Conservation (phyloP, 2,329 filamentous ascomycete genomes). For the Aspergillus tubingensis region DNA sequence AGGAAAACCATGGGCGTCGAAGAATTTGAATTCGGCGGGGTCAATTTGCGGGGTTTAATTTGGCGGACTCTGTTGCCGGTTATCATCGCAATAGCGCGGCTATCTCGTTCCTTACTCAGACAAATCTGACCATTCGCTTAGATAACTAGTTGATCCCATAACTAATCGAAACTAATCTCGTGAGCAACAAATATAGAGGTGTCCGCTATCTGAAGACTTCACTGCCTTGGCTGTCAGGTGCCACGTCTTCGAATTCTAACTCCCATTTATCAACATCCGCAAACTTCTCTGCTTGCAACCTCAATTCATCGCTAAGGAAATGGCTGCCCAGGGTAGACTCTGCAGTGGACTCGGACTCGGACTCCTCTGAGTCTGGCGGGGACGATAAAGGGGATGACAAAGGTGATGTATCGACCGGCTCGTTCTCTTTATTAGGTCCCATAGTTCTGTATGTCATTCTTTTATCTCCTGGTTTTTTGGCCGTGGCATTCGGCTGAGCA, state of each 20-base stretch:
- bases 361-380: slow-evolving; percentile 32
- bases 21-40: neutral
- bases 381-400: slow-evolving; percentile 38
- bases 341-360: slow-evolving; percentile 26
- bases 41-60: neutral
- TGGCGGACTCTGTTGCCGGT: neutral
- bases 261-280: slow-evolving; percentile 46
- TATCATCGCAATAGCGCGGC: neutral
- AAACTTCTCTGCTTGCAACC: slow-evolving; percentile 40
- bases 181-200: neutral
- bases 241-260: slow-evolving; percentile 48
- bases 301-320: slow-evolving; percentile 40
- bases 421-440: slow-evolving; percentile 36
- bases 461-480: neutral
- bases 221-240: slow-evolving; percentile 28
- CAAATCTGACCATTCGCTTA: neutral
- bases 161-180: neutral
- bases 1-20: neutral
- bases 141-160: neutral
- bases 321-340: slow-evolving; percentile 16
- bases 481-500: neutral
- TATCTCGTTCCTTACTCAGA: neutral
- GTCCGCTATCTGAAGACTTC: slow-evolving; percentile 11
- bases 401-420: slow-evolving; percentile 13
- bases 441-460: slow-evolving; percentile 5